phyloP scores from a whole-genome alignment of 202 grass and related monocot genomes.

The Bolboschoenoplectus hybrid region DNA sequence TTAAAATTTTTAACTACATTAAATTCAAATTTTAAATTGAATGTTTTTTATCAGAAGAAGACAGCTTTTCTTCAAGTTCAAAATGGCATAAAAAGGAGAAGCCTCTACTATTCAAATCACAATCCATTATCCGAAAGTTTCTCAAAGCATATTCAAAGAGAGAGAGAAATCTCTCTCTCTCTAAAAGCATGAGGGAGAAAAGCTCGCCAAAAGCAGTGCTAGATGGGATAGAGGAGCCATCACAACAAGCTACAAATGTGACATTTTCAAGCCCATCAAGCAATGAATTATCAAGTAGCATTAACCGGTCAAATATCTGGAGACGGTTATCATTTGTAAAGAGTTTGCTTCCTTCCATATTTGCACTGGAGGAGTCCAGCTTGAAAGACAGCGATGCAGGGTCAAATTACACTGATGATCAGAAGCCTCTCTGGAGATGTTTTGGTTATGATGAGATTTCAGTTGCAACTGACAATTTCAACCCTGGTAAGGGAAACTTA shows the following conservation, averaged over 20 bases:
- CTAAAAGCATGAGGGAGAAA: conserved; percentile 49
- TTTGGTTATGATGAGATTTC: conserved; percentile 80
- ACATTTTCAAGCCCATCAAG: conserved; percentile 68
- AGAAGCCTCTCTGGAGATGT: conserved; percentile 74
- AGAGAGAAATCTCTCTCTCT: conserved; percentile 45
- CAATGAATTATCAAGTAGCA: conserved; percentile 51
- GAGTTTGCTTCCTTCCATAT: conserved; percentile 65
- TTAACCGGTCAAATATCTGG: conserved; percentile 58
- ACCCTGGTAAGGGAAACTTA: conserved; percentile 49
- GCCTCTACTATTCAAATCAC: conserved; percentile 6
- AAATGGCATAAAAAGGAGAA: conserved; percentile 64
- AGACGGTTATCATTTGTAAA: conserved; percentile 68
- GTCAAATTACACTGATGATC: conserved; percentile 50
- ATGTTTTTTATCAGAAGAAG: conserved; percentile 33
- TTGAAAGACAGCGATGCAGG: conserved; percentile 50
- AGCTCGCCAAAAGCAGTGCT: conserved; percentile 75
- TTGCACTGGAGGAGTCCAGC: conserved; percentile 45
- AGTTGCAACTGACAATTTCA: conserved; percentile 67
- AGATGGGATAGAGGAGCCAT: conserved; percentile 47
- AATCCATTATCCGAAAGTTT: conserved; percentile 60
- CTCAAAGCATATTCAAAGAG: conserved; percentile 59
- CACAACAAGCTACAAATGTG: conserved; percentile 44
- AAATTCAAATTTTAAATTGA: neutral
- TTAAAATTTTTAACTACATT: neutral
- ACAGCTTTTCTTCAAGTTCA: conserved; percentile 53